These are phyloP conservation scores for Dissophora globulifera DNA, from an alignment of 192 early-diverging fungal genomes.

Conservation along the genomic window DNA sequence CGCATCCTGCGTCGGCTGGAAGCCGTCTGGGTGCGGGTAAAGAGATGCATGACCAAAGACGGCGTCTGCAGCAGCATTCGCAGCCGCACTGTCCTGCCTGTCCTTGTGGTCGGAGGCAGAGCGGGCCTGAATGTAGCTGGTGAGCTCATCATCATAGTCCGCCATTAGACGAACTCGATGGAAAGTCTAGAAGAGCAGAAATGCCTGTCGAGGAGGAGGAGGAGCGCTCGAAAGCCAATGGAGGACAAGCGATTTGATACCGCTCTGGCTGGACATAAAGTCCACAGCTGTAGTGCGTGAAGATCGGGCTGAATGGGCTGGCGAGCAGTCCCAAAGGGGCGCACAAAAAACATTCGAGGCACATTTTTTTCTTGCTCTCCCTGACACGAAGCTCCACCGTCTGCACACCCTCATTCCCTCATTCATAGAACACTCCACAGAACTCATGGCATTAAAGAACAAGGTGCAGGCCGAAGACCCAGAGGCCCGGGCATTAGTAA, in stretches of 20 bases:
- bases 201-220: too few relatives aligned
- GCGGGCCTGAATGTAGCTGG: constrained; percentile 38
- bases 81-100: constrained; percentile 15
- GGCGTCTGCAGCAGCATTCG: constrained; percentile 29
- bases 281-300: too few relatives aligned
- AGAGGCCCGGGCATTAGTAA: constrained; percentile 26
- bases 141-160: constrained; percentile 44
- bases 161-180: constrained; percentile 32
- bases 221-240: too few relatives aligned
- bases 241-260: too few relatives aligned
- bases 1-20: constrained; percentile 24
- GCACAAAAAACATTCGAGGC: too few relatives aligned
- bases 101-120: constrained; percentile 26
- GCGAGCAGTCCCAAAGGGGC: too few relatives aligned
- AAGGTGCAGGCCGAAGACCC: constrained; percentile 19
- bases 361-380: too few relatives aligned
- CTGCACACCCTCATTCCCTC: too few relatives aligned
- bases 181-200: too few relatives aligned
- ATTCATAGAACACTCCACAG: constrained; percentile 6
- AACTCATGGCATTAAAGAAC: constrained; percentile 22
- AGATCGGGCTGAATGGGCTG: too few relatives aligned
- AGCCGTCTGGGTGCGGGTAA: constrained; percentile 32
- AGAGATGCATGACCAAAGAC: constrained; percentile 18
- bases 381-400: too few relatives aligned
- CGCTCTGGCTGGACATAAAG: too few relatives aligned